Evolutionary conservation across 2,329 filamentous ascomycete genomes (phyloP).

Genomic region (Trichoderma oligosporum): DNA sequence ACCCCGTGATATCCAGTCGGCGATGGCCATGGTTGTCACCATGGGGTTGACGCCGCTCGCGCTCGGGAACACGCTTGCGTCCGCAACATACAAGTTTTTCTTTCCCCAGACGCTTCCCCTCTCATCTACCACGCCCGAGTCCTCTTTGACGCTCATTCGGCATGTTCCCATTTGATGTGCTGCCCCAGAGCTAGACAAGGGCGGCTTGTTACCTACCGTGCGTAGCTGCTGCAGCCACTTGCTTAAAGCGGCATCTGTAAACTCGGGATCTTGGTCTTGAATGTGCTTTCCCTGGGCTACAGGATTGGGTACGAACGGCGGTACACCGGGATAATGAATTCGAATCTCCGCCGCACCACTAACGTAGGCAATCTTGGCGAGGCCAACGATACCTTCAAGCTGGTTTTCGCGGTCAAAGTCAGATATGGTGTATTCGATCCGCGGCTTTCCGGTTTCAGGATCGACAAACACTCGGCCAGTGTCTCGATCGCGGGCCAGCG

Average conservation of each 20-base stretch:
- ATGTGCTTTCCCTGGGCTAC: slow-evolving; percentile 22
- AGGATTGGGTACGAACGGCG: slow-evolving; percentile 53
- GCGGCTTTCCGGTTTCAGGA: slow-evolving; percentile 58
- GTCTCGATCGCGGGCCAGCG: slow-evolving; percentile 71
- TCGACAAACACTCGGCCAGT: slow-evolving; percentile 71
- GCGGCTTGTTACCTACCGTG: slow-evolving; percentile 47
- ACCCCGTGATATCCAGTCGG: slow-evolving; percentile 60
- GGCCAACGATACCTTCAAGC: slow-evolving; percentile 65
- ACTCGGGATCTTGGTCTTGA: slow-evolving; percentile 37
- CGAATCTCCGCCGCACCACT: slow-evolving; percentile 78
- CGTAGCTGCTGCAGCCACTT: slow-evolving; percentile 56
- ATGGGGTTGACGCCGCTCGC: slow-evolving; percentile 80
- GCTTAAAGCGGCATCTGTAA: slow-evolving; percentile 58
- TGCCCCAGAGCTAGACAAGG: slow-evolving; percentile 56
- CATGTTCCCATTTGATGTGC: slow-evolving; percentile 81
- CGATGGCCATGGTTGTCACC: slow-evolving; percentile 70
- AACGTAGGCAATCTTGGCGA: slow-evolving; percentile 74
- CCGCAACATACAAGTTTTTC: slow-evolving; percentile 63
- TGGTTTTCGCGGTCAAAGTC: slow-evolving; percentile 68
- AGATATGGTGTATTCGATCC: slow-evolving; percentile 68
- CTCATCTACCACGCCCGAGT: slow-evolving; percentile 55
- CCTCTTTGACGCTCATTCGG: slow-evolving; percentile 58
- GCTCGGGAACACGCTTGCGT: slow-evolving; percentile 71
- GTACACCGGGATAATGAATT: slow-evolving; percentile 57
- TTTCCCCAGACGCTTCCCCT: slow-evolving; percentile 62